These are phyloP conservation scores for Clonostachys solani DNA, from an alignment of 2,329 filamentous ascomycete genomes.

Conservation along the genomic window DNA sequence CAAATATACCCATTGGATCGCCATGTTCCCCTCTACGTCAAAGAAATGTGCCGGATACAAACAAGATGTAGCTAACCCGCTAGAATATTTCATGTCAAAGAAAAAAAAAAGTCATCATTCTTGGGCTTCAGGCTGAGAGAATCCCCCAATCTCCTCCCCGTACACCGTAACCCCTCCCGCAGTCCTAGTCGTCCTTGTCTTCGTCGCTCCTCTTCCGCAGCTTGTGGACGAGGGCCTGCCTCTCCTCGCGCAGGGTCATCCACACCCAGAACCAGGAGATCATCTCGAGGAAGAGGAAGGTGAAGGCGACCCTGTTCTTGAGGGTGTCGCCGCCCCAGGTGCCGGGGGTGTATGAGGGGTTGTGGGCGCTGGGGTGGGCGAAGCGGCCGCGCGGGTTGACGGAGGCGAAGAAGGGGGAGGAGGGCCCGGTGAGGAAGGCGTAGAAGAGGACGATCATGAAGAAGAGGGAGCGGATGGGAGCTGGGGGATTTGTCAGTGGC, in stretches of 20 bases:
- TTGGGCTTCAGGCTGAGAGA: no score
- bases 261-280: conserved; percentile 85
- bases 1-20: no score
- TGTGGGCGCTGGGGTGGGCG: conserved; percentile 23
- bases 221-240: conserved; percentile 30
- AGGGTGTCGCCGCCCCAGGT: conserved; percentile 60
- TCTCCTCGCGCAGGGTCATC: conserved; percentile 65
- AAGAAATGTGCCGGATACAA: no score
- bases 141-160: no score
- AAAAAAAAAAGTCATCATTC: neutral
- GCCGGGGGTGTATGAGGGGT: conserved; percentile 27
- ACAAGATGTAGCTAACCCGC: no score
- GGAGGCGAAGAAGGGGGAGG: conserved; percentile 40
- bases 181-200: neutral
- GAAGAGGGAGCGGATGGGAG: conserved; percentile 62
- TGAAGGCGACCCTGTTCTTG: conserved; percentile 82
- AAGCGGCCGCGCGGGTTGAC: conserved; percentile 19
- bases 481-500: conserved; percentile 16
- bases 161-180: neutral
- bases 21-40: no score
- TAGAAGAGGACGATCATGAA: conserved; percentile 60
- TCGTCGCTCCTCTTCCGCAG: conserved; percentile 23
- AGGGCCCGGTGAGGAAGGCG: conserved; percentile 55
- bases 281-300: conserved; percentile 80
- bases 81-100: no score